Evolutionary conservation across 495 filamentous ascomycete species (phyloP), one percentile per base, ranked within the genome.

Genomic region (Copromyces sp.): DNA sequence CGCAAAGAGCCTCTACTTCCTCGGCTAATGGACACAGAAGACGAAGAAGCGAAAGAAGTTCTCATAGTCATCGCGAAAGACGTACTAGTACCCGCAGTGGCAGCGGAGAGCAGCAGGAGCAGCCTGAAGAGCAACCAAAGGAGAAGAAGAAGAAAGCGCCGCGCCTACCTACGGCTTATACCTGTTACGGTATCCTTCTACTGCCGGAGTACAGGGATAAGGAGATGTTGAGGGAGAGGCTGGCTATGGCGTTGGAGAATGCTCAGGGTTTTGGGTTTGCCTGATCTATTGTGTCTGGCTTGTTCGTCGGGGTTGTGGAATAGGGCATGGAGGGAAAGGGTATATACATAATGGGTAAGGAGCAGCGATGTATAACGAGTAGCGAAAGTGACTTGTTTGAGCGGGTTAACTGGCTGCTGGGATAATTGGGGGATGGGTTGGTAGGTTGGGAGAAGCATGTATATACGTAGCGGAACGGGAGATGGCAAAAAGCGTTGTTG

Each of bases 241-340:
- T 99, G 73, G 84, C 83, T 40, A 88, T 93, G 84, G 95, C 95
- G 65, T 80, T 99, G 75, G 91, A 94, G 81, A 95, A 97, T 81
- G 88, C 90, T n/a, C 89, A 90, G 78, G 95, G 95, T n/a, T 99
- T 99, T 81, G 95, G 95, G 61, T 89, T 91, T 78, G 84, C 84
- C 44, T 86, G 73, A 78, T 44, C 8, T 11, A 1, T 2, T 61
- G 6, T 59, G 24, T 14, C 4, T 32, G 24, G 24, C 12, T 12
- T 14, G 17, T 8, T 39, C 7, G 14, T 20, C 37, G 14, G 41
- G 71, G 24, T 35, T 39, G 29, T 44, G 24, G n/a, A 69, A 29
- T 9, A 14, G 8, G 40, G 40, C 4, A 47, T 37, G 29, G 29
- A 1, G 35, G 20, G 38, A 3, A 29, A 11, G 16, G 2, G n/a